Percentiles rank a stretch among this genome's conserved stretches.
Conservation (phyloP, 2,329 filamentous ascomycete species). For the Cercospora brassicicola region DNA sequence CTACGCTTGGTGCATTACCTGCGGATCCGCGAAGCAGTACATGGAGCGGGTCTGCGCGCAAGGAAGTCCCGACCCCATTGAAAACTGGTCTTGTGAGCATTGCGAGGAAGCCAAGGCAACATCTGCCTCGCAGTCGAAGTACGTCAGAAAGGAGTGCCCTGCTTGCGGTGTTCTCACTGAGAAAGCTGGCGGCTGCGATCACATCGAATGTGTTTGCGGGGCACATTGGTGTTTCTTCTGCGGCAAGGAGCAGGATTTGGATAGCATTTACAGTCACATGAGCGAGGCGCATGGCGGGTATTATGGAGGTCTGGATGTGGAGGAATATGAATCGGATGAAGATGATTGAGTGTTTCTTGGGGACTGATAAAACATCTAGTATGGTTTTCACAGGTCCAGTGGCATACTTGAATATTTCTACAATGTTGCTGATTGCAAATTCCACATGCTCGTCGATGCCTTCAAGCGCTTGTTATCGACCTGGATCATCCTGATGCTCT, state of each 20-base stretch:
- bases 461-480: neutral
- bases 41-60: constrained; percentile 19
- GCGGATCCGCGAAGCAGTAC: constrained; percentile 10
- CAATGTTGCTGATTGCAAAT: neutral
- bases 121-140: neutral
- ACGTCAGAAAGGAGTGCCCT: constrained; percentile 6
- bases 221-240: constrained; percentile 22
- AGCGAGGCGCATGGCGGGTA: constrained; percentile 18
- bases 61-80: neutral
- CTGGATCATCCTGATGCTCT: neutral
- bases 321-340: constrained; percentile 14
- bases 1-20: constrained; percentile 15
- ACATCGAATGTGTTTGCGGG: constrained; percentile 15
- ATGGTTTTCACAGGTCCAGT: neutral
- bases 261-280: constrained; percentile 20
- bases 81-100: constrained; percentile 10
- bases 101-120: constrained; percentile 2
- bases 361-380: neutral
- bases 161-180: constrained; percentile 16
- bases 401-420: neutral
- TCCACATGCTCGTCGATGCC: neutral
- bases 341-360: neutral
- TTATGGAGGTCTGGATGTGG: constrained; percentile 13
- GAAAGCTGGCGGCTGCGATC: constrained; percentile 18
- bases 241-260: constrained; percentile 9